Evolutionary conservation across 2,329 filamentous ascomycete species (phyloP).

Genomic region (Whalleya microplaca): DNA sequence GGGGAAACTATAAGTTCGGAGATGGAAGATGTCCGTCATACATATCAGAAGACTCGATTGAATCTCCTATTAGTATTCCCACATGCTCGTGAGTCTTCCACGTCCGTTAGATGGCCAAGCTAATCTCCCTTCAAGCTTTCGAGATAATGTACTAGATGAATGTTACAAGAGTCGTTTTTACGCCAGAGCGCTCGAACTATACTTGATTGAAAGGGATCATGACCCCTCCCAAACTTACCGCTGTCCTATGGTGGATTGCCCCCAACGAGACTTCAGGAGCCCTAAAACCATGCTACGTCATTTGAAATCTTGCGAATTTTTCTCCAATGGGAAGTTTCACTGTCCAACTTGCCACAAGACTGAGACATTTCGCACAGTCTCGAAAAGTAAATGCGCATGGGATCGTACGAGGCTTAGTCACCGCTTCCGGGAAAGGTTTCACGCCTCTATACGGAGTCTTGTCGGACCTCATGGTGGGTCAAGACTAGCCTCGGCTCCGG

Average conservation of each 20-base stretch:
- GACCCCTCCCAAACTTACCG: not conserved
- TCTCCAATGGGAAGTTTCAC: constrained; percentile 15
- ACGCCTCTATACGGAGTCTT: constrained; percentile 8
- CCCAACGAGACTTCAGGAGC: constrained; percentile 6
- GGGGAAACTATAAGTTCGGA: too few relatives aligned
- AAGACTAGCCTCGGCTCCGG: constrained; percentile 2
- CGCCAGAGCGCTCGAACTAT: constrained; percentile 18
- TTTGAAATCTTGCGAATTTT: constrained; percentile 21
- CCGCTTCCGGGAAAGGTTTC: constrained; percentile 5
- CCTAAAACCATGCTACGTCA: constrained; percentile 25
- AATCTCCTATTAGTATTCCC: too few relatives aligned
- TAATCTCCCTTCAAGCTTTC: constrained; percentile 16
- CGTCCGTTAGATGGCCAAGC: not conserved
- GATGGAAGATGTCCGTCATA: too few relatives aligned
- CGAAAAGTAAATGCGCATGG: constrained; percentile 23
- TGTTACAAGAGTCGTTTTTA: constrained; percentile 24
- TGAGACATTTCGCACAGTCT: constrained; percentile 13
- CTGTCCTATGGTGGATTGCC: constrained; percentile 24
- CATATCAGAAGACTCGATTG: not conserved
- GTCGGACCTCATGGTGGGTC: not conserved
- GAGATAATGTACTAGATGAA: constrained; percentile 19
- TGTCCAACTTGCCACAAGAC: constrained; percentile 17
- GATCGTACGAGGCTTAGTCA: constrained; percentile 11
- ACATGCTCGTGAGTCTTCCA: not conserved
- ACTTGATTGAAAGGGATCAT: constrained; percentile 13